phyloP scores from a whole-genome alignment of 2,329 filamentous ascomycete species.

The Cercospora sp. region DNA sequence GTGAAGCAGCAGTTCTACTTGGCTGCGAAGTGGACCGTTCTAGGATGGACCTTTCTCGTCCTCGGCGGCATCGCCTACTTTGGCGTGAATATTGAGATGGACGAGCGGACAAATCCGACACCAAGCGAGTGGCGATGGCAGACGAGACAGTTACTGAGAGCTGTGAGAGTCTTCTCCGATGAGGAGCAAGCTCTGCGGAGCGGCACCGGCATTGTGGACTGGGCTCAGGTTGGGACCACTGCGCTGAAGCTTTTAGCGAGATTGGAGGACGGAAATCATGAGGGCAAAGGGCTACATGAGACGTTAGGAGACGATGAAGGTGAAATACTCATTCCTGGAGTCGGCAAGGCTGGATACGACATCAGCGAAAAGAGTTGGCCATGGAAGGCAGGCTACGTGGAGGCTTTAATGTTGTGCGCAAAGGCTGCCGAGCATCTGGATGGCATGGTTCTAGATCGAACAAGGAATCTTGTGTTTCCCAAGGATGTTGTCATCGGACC shows the following conservation, averaged over 20 bases:
- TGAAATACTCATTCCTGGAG: conserved; percentile 48
- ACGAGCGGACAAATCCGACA: conserved; percentile 76
- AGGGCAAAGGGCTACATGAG: conserved; percentile 67
- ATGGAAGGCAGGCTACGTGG: conserved; percentile 84
- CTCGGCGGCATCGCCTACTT: conserved; percentile 63
- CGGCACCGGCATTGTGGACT: conserved; percentile 64
- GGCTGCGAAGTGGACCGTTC: conserved; percentile 66
- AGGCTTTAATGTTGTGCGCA: conserved; percentile 75
- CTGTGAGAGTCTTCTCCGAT: conserved; percentile 50
- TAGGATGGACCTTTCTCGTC: conserved; percentile 63
- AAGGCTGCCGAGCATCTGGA: conserved; percentile 78
- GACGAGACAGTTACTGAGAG: conserved; percentile 67
- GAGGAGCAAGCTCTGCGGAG: conserved; percentile 55
- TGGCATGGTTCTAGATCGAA: conserved; percentile 71
- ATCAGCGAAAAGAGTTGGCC: conserved; percentile 73
- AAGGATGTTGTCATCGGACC: conserved; percentile 75
- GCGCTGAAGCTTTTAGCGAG: conserved; percentile 62
- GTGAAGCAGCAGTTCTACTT: conserved; percentile 69
- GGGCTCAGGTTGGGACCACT: conserved; percentile 64
- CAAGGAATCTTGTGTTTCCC: conserved; percentile 66
- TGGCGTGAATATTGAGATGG: conserved; percentile 69
- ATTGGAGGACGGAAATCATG: conserved; percentile 67
- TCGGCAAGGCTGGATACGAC: conserved; percentile 64
- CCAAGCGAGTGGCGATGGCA: conserved; percentile 77
- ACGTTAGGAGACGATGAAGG: conserved; percentile 49